phyloP scores from a whole-genome alignment of 2,329 filamentous ascomycete genomes.

The Keithomyces neogunnii region DNA sequence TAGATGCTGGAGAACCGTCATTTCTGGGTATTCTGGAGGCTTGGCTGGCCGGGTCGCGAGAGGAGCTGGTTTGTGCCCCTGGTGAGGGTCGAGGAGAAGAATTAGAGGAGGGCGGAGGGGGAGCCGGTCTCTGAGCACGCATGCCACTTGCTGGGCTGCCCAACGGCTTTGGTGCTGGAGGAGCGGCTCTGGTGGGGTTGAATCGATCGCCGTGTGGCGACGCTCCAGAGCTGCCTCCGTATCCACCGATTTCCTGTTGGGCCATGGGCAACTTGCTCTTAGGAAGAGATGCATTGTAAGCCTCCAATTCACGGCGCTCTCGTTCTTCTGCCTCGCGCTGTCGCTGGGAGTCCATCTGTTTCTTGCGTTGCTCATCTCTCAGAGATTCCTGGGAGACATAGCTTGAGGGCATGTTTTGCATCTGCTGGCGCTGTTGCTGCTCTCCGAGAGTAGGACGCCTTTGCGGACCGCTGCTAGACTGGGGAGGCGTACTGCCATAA shows the following conservation, averaged over 20 bases:
- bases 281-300: slow-evolving; percentile 82
- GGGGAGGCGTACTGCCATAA: slow-evolving; percentile 29
- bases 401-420: slow-evolving; percentile 46
- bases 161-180: slow-evolving; percentile 60
- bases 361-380: slow-evolving; percentile 52
- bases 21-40: slow-evolving; percentile 36
- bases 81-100: slow-evolving; percentile 36
- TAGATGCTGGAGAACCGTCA: slow-evolving; percentile 42
- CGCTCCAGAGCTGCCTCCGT: slow-evolving; percentile 36
- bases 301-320: slow-evolving; percentile 68
- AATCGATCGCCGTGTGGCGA: slow-evolving; percentile 56
- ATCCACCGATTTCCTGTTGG: slow-evolving; percentile 81
- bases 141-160: slow-evolving; percentile 48
- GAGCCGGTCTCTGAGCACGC: slow-evolving; percentile 72
- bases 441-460: slow-evolving; percentile 38
- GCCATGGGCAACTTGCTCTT: slow-evolving; percentile 72
- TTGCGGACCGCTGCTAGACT: slow-evolving; percentile 28
- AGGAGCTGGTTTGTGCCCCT: slow-evolving; percentile 42
- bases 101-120: slow-evolving; percentile 50
- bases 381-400: slow-evolving; percentile 42
- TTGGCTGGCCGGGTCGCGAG: slow-evolving; percentile 30
- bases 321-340: slow-evolving; percentile 55
- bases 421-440: slow-evolving; percentile 45
- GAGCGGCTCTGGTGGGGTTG: slow-evolving; percentile 77
- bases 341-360: slow-evolving; percentile 52